Evolutionary conservation across 139 green algal genomes (phyloP).

Genomic region (Micractinium conductrix): DNA sequence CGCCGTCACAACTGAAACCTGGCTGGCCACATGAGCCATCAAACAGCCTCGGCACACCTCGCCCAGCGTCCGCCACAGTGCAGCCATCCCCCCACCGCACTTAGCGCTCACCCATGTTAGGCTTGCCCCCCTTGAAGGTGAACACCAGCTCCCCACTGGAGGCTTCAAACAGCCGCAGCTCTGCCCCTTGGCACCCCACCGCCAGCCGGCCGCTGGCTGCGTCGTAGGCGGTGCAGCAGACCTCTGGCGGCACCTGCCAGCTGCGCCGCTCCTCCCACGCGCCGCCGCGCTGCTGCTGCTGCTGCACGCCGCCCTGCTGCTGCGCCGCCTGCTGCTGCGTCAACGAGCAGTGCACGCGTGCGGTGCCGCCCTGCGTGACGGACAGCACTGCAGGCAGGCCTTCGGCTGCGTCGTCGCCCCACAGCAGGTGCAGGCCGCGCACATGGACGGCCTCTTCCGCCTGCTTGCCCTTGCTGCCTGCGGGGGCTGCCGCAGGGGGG

Average conservation of each 20-base stretch:
- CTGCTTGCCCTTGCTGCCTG: conserved; percentile 10
- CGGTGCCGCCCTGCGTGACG: conserved; percentile 13
- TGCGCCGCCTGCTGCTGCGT: neutral
- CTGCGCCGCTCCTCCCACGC: conserved; percentile 20
- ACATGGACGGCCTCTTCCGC: conserved; percentile 3
- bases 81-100: too few relatives aligned
- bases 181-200: conserved; percentile 47
- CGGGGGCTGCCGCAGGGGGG: neutral
- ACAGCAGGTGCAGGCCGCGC: conserved; percentile 26
- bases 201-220: conserved; percentile 29
- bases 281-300: neutral
- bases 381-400: conserved; percentile 31
- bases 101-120: conserved; percentile 42
- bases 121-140: conserved; percentile 51
- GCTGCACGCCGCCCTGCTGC: neutral
- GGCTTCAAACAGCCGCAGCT: conserved; percentile 50
- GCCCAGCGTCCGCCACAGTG: too few relatives aligned
- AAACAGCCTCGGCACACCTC: too few relatives aligned
- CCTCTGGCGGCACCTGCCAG: conserved; percentile 18
- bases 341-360: conserved; percentile 33
- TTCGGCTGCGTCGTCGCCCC: neutral
- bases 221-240: conserved; percentile 42
- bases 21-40: neutral
- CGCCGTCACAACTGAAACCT: neutral
- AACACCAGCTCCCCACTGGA: conserved; percentile 34